Evolutionary conservation across 805 yeast species (phyloP).

Genomic region (Wickerhamomyces bovis): DNA sequence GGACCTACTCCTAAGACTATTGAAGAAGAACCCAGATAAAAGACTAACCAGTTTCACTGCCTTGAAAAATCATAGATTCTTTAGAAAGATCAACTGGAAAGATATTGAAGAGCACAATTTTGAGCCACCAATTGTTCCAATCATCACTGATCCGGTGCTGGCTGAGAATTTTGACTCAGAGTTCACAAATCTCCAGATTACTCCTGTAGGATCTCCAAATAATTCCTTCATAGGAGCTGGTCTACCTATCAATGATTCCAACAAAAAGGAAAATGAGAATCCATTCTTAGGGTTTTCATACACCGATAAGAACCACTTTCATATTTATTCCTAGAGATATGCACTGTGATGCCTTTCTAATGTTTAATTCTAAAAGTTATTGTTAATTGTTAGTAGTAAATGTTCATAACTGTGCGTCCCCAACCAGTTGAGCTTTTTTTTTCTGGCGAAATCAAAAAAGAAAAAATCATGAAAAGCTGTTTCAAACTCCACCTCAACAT

Average conservation of each 20-base stretch:
- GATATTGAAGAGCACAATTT: constrained; percentile 39
- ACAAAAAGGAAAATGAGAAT: constrained; percentile 11
- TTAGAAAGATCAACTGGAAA: constrained; percentile 72
- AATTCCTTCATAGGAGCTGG: constrained; percentile 3
- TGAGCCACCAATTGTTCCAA: constrained; percentile 76
- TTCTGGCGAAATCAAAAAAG: background rate
- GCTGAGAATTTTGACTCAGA: constrained; percentile 84
- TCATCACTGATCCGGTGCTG: constrained; percentile 70
- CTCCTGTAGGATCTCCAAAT: constrained; percentile 21
- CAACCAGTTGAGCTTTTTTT: background rate
- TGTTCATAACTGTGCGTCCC: too few relatives aligned
- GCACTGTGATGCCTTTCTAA: background rate
- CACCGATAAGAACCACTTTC: constrained; percentile 25
- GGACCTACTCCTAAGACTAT: constrained; percentile 58
- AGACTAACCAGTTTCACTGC: constrained; percentile 54
- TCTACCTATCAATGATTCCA: constrained; percentile 7
- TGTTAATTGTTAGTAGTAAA: too few relatives aligned
- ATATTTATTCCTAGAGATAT: constrained; percentile 15
- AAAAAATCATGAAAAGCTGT: too few relatives aligned
- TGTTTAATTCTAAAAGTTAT: background rate
- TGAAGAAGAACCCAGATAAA: constrained; percentile 64
- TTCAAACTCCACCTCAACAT: background rate
- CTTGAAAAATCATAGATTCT: constrained; percentile 63
- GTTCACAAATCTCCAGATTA: constrained; percentile 63
- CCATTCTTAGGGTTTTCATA: constrained; percentile 42